Base-by-base conservation (phyloP, 23 red algal genomes). In the Pyropia haitanensis region DNA sequence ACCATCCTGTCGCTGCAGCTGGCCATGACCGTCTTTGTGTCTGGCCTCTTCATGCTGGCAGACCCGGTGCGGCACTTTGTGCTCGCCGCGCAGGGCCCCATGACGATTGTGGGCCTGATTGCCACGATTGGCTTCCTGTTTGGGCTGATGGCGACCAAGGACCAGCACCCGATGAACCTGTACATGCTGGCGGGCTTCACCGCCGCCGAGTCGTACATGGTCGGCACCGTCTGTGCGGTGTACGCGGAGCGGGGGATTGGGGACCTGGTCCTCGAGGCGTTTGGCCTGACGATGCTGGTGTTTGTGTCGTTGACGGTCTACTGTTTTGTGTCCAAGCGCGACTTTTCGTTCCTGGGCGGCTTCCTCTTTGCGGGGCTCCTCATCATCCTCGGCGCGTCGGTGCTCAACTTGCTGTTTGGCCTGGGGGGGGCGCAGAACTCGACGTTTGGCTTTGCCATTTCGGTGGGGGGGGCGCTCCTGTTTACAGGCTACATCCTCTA, bases 401-500 rank as follows among this genome's bases (percentile, higher is more conserved):
- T 98, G 44, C 57, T 91, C 50, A 90, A 98, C 59, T 57, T 80
- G 2, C 48, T 91, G 34, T 58, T 98, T n/a, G 82, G 76, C 46
- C 56, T 81, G 73, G 87, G 77, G 0, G 82, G 82, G 14, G 67
- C 68, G 21, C 65, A 76, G 72, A 70, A 57, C 46, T 58, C 81
- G 0, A 67, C 54, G 18, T 53, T 85, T n/a, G 70, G 83, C 14
- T 90, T 98, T 68, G 51, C 78, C 20, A 79, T 90, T 53, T 68
- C 84, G 26, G 78, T 75, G 19, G 68, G 72, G 50, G 80, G 78
- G 19, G 72, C 70, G 63, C 56, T 91, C 6, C 21, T 98, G 7
- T 91, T 98, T 46, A 71, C 62, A 49, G 80, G 88, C n/a, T 98
- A 87, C 59, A 98, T 98, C 51, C 80, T 98, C 29, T 98, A 83